A percentile compares a stretch with the other conserved stretches of the same genome.
phyloP scores from a whole-genome alignment of 2,329 filamentous ascomycete species.

The Paraphoma chrysanthemicola region DNA sequence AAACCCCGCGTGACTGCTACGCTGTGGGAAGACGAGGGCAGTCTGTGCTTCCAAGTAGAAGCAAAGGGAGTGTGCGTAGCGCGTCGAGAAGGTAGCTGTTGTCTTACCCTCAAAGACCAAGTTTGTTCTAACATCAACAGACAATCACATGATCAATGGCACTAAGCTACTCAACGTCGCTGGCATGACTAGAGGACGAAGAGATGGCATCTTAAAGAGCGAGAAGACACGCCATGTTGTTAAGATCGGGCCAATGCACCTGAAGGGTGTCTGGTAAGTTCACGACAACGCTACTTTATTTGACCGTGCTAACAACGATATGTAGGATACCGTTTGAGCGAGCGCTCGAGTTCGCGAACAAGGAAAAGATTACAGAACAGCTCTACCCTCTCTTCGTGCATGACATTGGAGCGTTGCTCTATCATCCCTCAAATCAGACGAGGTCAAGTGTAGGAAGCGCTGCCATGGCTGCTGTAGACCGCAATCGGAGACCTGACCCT shows the following conservation, averaged over 20 bases:
- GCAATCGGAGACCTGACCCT: constrained; percentile 54
- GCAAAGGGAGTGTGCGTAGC: constrained; percentile 96
- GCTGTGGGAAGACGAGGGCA: constrained; percentile 97
- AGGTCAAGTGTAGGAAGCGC: constrained; percentile 76
- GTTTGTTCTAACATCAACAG: constrained; percentile 53
- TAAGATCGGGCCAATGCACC: constrained; percentile 98
- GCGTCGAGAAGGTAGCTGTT: constrained; percentile 77
- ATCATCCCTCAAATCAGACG: constrained; percentile 88
- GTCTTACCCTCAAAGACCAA: background rate
- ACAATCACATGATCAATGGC: constrained; percentile 99
- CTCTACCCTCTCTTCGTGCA: constrained; percentile 97
- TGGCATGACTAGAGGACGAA: constrained; percentile 93
- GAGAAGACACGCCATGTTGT: constrained; percentile 97
- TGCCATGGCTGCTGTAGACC: constrained; percentile 77
- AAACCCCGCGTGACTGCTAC: constrained; percentile 97
- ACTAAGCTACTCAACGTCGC: constrained; percentile 97
- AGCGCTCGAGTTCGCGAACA: constrained; percentile 98
- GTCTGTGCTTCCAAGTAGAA: constrained; percentile 96
- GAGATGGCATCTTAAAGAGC: constrained; percentile 96
- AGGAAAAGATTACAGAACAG: constrained; percentile 97
- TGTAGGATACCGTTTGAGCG: constrained; percentile 95
- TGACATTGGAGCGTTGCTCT: constrained; percentile 91
- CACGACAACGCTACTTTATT: background rate
- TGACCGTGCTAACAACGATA: constrained; percentile 15
- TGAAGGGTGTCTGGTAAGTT: constrained; percentile 72